These are phyloP conservation scores for Psidium guajava DNA, from an alignment of 345 rosid genomes.

Conservation along the genomic window DNA sequence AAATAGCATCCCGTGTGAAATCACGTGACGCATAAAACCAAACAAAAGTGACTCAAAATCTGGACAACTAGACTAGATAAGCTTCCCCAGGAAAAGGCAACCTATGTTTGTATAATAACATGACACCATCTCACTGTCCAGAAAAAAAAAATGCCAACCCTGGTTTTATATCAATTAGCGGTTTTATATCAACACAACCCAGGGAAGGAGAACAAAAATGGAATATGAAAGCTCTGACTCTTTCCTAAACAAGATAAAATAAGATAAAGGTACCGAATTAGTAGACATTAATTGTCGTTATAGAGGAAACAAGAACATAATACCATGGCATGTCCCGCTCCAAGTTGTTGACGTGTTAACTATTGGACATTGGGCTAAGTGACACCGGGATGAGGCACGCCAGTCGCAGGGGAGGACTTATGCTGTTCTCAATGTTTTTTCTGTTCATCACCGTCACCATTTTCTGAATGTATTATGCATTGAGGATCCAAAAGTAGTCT, in stretches of 20 bases:
- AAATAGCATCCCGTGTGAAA: background rate
- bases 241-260: background rate
- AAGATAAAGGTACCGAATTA: background rate
- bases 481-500: background rate
- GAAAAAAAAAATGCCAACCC: background rate
- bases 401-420: background rate
- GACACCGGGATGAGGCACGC: no score
- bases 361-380: no score
- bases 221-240: background rate
- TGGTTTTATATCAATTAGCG: background rate
- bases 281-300: background rate
- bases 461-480: background rate
- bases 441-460: constrained; percentile 54
- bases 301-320: background rate
- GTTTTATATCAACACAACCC: background rate
- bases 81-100: no score
- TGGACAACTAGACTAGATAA: background rate
- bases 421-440: constrained; percentile 40
- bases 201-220: background rate
- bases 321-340: no score
- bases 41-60: background rate
- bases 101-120: background rate
- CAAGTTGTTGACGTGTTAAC: no score
- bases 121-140: background rate
- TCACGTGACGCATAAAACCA: background rate